A percentile compares a stretch with the other conserved stretches of the same genome.
phyloP scores from a whole-genome alignment of 352 stramenopile species.

The Pythium inflatum region DNA sequence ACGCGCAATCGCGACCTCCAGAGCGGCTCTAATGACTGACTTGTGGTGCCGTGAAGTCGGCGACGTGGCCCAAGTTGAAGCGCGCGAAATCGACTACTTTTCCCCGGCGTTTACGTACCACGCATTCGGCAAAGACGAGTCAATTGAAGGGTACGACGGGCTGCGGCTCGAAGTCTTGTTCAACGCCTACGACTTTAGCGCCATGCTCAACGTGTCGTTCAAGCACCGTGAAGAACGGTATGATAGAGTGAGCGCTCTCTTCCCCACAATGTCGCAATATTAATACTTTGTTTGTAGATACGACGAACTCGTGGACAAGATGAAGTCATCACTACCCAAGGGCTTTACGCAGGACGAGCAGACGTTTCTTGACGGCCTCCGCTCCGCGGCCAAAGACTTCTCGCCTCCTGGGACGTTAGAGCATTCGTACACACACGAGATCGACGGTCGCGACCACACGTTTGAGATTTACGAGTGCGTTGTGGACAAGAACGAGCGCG shows the following conservation, averaged over 20 bases:
- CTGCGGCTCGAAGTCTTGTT: slow-evolving; percentile 64
- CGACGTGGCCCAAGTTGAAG: slow-evolving; percentile 45
- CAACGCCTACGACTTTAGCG: slow-evolving; percentile 67
- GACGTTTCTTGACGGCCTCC: slow-evolving; percentile 39
- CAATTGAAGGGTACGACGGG: slow-evolving; percentile 64
- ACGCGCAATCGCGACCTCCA: slow-evolving; percentile 3
- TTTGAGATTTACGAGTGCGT: slow-evolving; percentile 79
- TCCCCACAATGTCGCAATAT: neutral
- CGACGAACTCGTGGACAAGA: slow-evolving; percentile 55
- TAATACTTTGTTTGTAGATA: slow-evolving; percentile 41
- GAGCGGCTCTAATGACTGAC: neutral
- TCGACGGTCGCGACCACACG: slow-evolving; percentile 27
- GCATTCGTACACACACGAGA: slow-evolving; percentile 41
- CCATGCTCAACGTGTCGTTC: slow-evolving; percentile 57
- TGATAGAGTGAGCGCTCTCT: neutral
- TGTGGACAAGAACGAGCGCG: slow-evolving; percentile 55
- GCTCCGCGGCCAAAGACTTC: slow-evolving; percentile 32
- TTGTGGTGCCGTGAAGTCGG: slow-evolving; percentile 40
- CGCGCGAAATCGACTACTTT: slow-evolving; percentile 52
- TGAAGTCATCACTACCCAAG: slow-evolving; percentile 49
- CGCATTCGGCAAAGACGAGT: slow-evolving; percentile 73
- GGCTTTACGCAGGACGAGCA: slow-evolving; percentile 44
- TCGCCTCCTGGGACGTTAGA: slow-evolving; percentile 47
- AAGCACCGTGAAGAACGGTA: slow-evolving; percentile 56
- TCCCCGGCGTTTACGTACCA: slow-evolving; percentile 82